Conservation (phyloP, 139 green algal species). For the Tetraselmis chui region DNA sequence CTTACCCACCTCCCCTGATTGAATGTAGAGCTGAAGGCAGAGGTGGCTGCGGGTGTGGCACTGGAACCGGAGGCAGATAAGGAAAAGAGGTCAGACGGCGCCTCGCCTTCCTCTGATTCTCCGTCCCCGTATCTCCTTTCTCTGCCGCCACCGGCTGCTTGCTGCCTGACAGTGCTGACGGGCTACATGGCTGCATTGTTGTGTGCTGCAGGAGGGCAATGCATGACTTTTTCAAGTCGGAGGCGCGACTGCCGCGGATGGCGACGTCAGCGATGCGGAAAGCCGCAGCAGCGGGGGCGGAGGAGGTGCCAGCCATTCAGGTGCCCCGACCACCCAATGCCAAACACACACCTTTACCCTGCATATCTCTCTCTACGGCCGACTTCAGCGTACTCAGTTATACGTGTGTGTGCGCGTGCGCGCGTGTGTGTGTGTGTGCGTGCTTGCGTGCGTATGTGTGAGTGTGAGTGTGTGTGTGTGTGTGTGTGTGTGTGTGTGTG, state of each 20-base stretch:
- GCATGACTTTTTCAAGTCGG: slow-evolving; percentile 34
- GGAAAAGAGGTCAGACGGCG: background rate
- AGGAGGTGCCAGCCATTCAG: background rate
- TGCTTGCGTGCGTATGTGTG: no score
- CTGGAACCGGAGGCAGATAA: background rate
- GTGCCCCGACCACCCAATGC: no score
- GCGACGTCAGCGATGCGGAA: slow-evolving; percentile 9
- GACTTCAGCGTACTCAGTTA: no score
- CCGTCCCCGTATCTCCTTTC: background rate
- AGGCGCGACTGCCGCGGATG: slow-evolving; percentile 21
- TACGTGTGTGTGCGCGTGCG: no score
- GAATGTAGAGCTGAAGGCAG: background rate
- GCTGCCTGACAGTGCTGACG: no score
- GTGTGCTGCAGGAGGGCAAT: slow-evolving; percentile 16
- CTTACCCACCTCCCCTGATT: background rate
- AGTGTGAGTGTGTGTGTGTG: no score
- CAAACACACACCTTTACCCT: no score
- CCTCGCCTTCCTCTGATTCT: background rate
- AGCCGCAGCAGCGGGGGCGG: background rate
- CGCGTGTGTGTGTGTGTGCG: no score
- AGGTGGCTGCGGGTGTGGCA: background rate
- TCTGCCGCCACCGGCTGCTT: no score
- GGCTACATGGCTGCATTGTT: no score
- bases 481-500: no score
- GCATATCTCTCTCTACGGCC: no score